These are phyloP conservation scores for Mycena rebaudengoi DNA, from an alignment of 768 basidiomycete species.

Conservation along the genomic window DNA sequence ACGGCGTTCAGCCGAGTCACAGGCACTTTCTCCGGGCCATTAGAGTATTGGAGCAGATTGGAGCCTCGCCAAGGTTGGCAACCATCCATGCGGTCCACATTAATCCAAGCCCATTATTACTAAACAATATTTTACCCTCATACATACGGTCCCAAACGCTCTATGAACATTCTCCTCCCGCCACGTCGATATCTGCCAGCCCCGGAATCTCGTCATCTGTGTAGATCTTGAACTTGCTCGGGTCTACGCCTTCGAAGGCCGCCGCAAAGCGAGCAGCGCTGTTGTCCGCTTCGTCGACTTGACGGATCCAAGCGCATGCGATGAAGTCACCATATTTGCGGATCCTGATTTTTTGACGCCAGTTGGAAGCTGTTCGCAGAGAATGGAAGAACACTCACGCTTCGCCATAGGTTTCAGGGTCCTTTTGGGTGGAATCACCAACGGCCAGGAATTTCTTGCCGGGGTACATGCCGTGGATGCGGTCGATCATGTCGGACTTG, in stretches of 20 bases:
- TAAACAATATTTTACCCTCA: too few relatives aligned
- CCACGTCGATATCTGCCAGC: slow-evolving; percentile 46
- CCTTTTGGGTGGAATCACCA: slow-evolving; percentile 56
- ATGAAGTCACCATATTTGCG: slow-evolving; percentile 46
- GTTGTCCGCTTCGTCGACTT: slow-evolving; percentile 54
- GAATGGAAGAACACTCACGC: slow-evolving; percentile 39
- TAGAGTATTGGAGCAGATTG: too few relatives aligned
- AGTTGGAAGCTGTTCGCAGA: too few relatives aligned
- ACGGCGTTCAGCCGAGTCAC: too few relatives aligned
- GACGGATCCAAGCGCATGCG: slow-evolving; percentile 52
- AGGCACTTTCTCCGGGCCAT: too few relatives aligned
- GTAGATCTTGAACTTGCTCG: slow-evolving; percentile 43
- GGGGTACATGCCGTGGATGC: slow-evolving; percentile 51
- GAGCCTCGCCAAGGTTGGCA: too few relatives aligned
- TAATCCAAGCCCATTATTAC: too few relatives aligned
- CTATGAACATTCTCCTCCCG: slow-evolving; percentile 48
- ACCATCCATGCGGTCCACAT: too few relatives aligned
- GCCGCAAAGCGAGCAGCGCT: slow-evolving; percentile 44
- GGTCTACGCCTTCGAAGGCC: slow-evolving; percentile 45
- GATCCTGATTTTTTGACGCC: too few relatives aligned
- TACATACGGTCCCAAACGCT: too few relatives aligned
- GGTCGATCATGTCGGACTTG: slow-evolving; percentile 48
- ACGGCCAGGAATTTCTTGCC: slow-evolving; percentile 51
- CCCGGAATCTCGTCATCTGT: slow-evolving; percentile 45
- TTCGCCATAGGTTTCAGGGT: slow-evolving; percentile 54